A percentile compares a stretch with the other conserved stretches of the same genome.
Evolutionary conservation across 352 stramenopile species (phyloP).

Genomic region (Phytophthora megakarya): DNA sequence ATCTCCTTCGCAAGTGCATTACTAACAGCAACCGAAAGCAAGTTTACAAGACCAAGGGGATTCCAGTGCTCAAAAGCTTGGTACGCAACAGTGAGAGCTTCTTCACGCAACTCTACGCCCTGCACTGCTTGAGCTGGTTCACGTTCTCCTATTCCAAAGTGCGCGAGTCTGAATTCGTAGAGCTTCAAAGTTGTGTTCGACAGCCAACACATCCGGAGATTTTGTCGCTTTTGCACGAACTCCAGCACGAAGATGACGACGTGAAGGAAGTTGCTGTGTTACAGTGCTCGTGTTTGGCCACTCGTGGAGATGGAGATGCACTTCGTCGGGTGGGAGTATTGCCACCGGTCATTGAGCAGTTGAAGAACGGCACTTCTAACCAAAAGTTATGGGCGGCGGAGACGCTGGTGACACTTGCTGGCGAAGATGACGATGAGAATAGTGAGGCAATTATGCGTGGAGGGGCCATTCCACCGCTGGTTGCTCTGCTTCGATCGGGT

Average conservation of each 20-base stretch:
- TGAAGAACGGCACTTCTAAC: conserved; percentile 9
- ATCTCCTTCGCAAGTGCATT: background rate
- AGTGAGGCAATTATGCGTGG: conserved; percentile 18
- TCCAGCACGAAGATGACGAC: conserved; percentile 7
- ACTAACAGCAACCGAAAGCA: background rate
- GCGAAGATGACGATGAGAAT: conserved; percentile 24
- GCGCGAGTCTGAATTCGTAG: conserved; percentile 10
- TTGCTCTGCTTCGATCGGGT: conserved; percentile 18
- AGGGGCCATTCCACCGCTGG: conserved; percentile 21
- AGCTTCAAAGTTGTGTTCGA: conserved; percentile 13
- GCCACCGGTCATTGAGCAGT: conserved; percentile 4
- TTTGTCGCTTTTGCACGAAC: conserved; percentile 8
- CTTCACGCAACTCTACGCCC: conserved; percentile 19
- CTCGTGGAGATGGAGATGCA: conserved; percentile 4
- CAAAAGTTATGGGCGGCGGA: conserved; percentile 25
- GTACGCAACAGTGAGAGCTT: background rate
- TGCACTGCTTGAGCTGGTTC: conserved; percentile 32
- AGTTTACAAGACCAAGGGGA: conserved; percentile 7
- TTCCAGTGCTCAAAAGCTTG: background rate
- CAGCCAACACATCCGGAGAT: conserved; percentile 11
- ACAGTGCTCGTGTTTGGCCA: conserved; percentile 14
- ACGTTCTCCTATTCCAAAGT: conserved; percentile 32
- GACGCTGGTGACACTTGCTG: conserved; percentile 16
- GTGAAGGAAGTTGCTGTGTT: conserved; percentile 14
- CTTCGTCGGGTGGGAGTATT: conserved; percentile 15